Evolutionary conservation across 2,329 filamentous ascomycete genomes (phyloP), one percentile per base, ranked within the genome.

Genomic region (Penicillium polonicum): DNA sequence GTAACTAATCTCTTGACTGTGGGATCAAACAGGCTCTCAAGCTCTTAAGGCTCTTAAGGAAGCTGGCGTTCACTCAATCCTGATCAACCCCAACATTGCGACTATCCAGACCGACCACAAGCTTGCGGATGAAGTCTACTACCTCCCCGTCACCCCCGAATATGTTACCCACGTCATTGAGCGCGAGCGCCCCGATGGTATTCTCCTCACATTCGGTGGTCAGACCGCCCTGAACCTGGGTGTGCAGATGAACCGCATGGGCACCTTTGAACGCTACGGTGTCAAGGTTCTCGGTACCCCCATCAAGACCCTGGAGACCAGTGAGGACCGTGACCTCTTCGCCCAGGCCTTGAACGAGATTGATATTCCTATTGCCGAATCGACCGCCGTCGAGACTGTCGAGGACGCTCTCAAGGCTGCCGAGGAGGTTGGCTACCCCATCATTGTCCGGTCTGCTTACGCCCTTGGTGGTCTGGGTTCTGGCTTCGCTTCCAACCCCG

Each of bases 141-240:
- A 97, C 79, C 88, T 97, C 38, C 94, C 94, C 56, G 92, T 99
- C 70, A 99, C 94, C 19, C 90, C 93, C 64, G 93, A 97, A 83
- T 99, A 97, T 79, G 92, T 97, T 73, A 89, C 89, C 71, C 93
- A 97, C 78, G 93, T 99, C 61, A 97, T 99, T 74, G 92, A 97
- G 82, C 88, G 90, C 72, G 94, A 97, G 80, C 86, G 88, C 74
- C 94, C 94, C 42, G 94, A 99, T 81, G 94, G 93, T 70, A 96
- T 99, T 76, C 94, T 97, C 80, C 85, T 97, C 69, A 94, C 92
- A 51, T 99, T 97, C 70, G 94, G 94, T 79, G 94, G 94, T 52
- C 94, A 99, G 82, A 99, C 94, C 36, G 94, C 90, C 68, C 85
- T 99, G 73, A 97, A 97, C 80, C 80, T 97, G 68, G 94, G 94